These are phyloP conservation scores for Singerocomus inundabilis DNA, from an alignment of 1,284 basidiomycete species.

Conservation along the genomic window DNA sequence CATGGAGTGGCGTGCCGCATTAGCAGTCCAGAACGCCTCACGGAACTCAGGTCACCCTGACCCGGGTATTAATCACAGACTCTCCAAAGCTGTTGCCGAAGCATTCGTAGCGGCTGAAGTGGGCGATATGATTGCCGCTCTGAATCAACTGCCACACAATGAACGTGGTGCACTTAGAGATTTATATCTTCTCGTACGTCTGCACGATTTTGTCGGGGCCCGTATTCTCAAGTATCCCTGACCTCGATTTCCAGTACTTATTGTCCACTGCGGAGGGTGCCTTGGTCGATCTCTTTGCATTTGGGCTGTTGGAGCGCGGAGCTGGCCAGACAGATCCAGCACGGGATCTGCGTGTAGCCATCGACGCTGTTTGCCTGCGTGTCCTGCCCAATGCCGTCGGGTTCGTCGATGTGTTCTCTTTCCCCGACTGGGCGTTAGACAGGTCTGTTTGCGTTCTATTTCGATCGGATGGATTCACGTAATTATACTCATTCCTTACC, in stretches of 20 bases:
- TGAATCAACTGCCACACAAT: slow-evolving; percentile 29
- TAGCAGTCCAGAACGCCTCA: slow-evolving; percentile 52
- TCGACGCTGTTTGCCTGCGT: slow-evolving; percentile 48
- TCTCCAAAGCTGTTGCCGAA: slow-evolving; percentile 63
- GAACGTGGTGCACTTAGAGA: slow-evolving; percentile 40
- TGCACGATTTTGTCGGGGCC: background rate
- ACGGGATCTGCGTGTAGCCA: slow-evolving; percentile 51
- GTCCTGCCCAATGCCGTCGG: slow-evolving; percentile 69
- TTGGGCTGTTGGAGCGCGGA: slow-evolving; percentile 41
- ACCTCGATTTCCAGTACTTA: slow-evolving; percentile 48
- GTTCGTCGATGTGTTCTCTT: slow-evolving; percentile 73
- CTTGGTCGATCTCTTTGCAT: slow-evolving; percentile 58
- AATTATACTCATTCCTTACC: background rate
- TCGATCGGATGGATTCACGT: background rate
- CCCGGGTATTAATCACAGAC: slow-evolving; percentile 53
- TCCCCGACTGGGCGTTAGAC: slow-evolving; percentile 75
- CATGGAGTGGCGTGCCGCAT: slow-evolving; percentile 62
- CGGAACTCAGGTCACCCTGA: slow-evolving; percentile 40
- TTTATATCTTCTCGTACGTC: slow-evolving; percentile 52
- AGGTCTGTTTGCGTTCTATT: slow-evolving; percentile 44
- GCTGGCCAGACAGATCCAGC: slow-evolving; percentile 42
- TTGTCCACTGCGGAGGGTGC: slow-evolving; percentile 56
- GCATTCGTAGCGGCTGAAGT: slow-evolving; percentile 62
- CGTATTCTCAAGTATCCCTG: background rate
- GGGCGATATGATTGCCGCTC: slow-evolving; percentile 43